Percentiles rank a stretch among this genome's conserved stretches.
Conservation (phyloP, 129 eudicot genomes). For the Glebionis coronaria region DNA sequence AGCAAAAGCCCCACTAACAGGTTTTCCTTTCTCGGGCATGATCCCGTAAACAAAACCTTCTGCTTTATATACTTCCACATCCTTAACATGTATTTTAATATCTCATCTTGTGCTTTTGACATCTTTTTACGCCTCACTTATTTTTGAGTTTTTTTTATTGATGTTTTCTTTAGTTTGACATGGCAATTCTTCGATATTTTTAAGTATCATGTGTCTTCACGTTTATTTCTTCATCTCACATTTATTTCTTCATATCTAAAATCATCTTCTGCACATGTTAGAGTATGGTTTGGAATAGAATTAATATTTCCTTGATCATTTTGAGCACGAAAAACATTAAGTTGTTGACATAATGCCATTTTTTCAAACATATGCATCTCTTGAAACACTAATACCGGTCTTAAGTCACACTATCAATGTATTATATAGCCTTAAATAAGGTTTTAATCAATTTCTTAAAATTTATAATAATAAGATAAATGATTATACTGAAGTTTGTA, state of each 20-base stretch:
- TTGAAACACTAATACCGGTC: too few species aligned
- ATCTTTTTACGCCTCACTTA: conserved; percentile 68
- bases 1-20: conserved; percentile 71
- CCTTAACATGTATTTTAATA: conserved; percentile 69
- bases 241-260: too few species aligned
- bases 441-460: too few species aligned
- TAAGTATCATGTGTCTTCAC: conserved; percentile 57
- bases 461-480: too few species aligned
- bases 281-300: too few species aligned
- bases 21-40: conserved; percentile 76
- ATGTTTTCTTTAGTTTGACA: conserved; percentile 40
- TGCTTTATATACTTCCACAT: conserved; percentile 80
- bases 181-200: conserved; percentile 55
- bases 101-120: conserved; percentile 80
- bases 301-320: too few species aligned
- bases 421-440: too few species aligned
- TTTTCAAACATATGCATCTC: too few species aligned
- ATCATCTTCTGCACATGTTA: conserved; percentile 40
- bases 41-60: conserved; percentile 65
- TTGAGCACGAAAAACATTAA: too few species aligned
- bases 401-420: too few species aligned
- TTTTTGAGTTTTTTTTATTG: conserved; percentile 51
- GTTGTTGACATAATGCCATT: too few species aligned
- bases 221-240: conserved; percentile 71
- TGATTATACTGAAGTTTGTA: too few species aligned